Percentiles rank a stretch among this genome's conserved stretches.
phyloP scores from a whole-genome alignment of 2,329 filamentous ascomycete genomes.

The Clonostachys sp. region DNA sequence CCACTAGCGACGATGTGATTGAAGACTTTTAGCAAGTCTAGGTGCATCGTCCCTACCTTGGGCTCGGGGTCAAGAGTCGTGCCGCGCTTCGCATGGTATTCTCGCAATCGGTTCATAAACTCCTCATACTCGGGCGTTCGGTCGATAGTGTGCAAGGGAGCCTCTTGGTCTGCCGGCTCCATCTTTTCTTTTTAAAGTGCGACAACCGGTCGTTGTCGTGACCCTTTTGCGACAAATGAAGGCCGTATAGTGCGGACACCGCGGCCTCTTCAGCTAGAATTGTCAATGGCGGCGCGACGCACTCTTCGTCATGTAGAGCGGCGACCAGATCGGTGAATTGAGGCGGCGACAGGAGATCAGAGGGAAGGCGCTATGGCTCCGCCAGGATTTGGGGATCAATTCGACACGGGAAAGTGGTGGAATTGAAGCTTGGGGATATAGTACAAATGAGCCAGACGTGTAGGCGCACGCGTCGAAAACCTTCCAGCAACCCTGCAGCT shows the following conservation, averaged over 20 bases:
- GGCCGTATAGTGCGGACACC: too few relatives aligned
- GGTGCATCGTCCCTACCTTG: conserved; percentile 70
- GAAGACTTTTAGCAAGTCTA: conserved; percentile 77
- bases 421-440: neutral
- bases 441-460: neutral
- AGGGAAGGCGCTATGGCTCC: too few relatives aligned
- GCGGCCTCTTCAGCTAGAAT: neutral
- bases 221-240: too few relatives aligned
- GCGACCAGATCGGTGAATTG: too few relatives aligned
- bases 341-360: too few relatives aligned
- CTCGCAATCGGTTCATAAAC: conserved; percentile 69
- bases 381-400: too few relatives aligned
- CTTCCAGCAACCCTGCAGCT: neutral
- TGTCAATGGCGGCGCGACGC: neutral
- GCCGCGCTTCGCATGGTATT: conserved; percentile 75
- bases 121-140: conserved; percentile 68
- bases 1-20: conserved; percentile 71
- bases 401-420: too few relatives aligned
- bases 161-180: conserved; percentile 27
- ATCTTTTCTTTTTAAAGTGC: conserved; percentile 8
- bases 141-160: conserved; percentile 43
- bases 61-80: conserved; percentile 77
- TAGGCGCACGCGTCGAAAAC: neutral
- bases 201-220: conserved; percentile 1
- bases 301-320: neutral